Percentiles rank a stretch among this genome's conserved stretches.
phyloP scores from a whole-genome alignment of 225 moss, liverwort and hornwort species.

The Antitrichia curtipendula region DNA sequence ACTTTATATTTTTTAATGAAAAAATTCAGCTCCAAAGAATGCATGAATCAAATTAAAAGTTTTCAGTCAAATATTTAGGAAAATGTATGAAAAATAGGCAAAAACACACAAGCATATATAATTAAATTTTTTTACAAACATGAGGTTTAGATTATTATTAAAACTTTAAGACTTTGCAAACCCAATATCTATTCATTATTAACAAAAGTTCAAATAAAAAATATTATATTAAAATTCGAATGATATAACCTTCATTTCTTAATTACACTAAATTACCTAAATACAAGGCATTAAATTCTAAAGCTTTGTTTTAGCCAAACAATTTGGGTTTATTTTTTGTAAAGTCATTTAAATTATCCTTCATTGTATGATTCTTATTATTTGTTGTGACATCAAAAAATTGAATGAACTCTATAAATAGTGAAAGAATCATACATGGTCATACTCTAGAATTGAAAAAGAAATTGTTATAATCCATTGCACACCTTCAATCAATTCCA shows the following conservation, averaged over 20 bases:
- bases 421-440: background rate
- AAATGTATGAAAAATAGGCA: background rate
- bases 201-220: background rate
- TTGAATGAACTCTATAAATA: background rate
- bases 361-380: background rate
- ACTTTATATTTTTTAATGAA: background rate
- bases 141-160: background rate
- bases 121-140: background rate
- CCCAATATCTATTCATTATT: background rate
- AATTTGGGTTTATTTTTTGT: background rate
- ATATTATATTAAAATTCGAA: background rate
- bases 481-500: accelerated
- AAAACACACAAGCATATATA: no score
- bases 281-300: background rate
- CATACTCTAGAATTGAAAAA: background rate
- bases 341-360: background rate
- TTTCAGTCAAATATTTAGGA: background rate
- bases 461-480: background rate
- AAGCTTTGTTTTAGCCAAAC: accelerated
- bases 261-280: background rate
- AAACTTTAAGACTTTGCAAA: background rate
- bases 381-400: background rate
- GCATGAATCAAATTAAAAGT: background rate
- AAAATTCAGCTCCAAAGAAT: background rate
- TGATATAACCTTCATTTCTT: background rate